A percentile compares a stretch with the other conserved stretches of the same genome.
Evolutionary conservation across 2,329 filamentous ascomycete genomes (phyloP).

Genomic region (Metarhizium humberi): DNA sequence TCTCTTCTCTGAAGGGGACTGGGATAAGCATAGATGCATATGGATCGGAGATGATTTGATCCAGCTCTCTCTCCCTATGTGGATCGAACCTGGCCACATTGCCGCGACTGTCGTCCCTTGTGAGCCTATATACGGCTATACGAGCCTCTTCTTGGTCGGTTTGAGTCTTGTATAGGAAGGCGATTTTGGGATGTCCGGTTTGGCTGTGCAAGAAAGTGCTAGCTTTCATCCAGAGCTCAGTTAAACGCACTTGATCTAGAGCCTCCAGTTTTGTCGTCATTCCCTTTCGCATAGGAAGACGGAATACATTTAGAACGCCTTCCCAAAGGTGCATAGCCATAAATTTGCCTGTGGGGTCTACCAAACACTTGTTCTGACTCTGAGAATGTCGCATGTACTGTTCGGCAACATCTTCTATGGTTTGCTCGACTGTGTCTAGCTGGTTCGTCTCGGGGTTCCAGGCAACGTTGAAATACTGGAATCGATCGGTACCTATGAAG

Average conservation of each 20-base stretch:
- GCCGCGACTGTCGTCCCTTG: slow-evolving; percentile 47
- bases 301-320: slow-evolving; percentile 46
- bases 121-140: slow-evolving; percentile 50
- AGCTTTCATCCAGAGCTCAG: slow-evolving; percentile 51
- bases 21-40: slow-evolving; percentile 55
- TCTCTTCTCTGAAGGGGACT: slow-evolving; percentile 46
- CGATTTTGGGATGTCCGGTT: slow-evolving; percentile 48
- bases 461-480: slow-evolving; percentile 80
- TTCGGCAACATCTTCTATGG: slow-evolving; percentile 45
- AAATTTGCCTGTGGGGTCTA: slow-evolving; percentile 66
- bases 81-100: slow-evolving; percentile 46
- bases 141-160: slow-evolving; percentile 43
- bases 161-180: slow-evolving; percentile 47
- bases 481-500: slow-evolving; percentile 84
- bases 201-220: slow-evolving; percentile 49
- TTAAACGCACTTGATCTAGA: slow-evolving; percentile 46
- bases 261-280: slow-evolving; percentile 33
- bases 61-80: slow-evolving; percentile 43
- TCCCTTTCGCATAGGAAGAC: slow-evolving; percentile 37
- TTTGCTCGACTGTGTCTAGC: slow-evolving; percentile 42
- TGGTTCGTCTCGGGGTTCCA: slow-evolving; percentile 58
- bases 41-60: slow-evolving; percentile 42
- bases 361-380: slow-evolving; percentile 71
- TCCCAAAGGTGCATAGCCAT: slow-evolving; percentile 53
- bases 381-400: slow-evolving; percentile 65